These are phyloP conservation scores for Elaeagnus macrophylla DNA, from an alignment of 306 rosid genomes.

Conservation along the genomic window DNA sequence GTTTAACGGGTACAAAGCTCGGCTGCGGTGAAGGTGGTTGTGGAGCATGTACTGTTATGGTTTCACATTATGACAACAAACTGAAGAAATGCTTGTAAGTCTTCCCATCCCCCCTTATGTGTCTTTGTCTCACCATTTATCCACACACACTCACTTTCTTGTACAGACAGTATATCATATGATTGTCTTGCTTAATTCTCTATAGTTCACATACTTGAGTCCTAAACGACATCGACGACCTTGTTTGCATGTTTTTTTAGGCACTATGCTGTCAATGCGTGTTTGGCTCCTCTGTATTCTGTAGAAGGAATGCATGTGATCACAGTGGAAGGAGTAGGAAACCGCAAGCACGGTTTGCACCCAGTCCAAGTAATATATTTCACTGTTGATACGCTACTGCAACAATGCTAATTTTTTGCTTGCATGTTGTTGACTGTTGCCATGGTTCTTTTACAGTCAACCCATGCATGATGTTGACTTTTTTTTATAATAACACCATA, in stretches of 20 bases:
- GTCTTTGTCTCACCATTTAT: neutral
- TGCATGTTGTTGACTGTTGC: too few relatives aligned
- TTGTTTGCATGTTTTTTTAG: constrained; percentile 27
- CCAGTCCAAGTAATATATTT: constrained; percentile 67
- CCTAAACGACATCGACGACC: neutral
- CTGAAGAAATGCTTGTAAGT: constrained; percentile 64
- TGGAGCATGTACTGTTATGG: constrained; percentile 99
- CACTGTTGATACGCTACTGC: neutral
- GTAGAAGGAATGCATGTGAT: constrained; percentile 96
- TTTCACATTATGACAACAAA: constrained; percentile 52
- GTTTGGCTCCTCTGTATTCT: constrained; percentile 90
- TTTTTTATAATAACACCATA: neutral
- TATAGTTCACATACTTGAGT: neutral
- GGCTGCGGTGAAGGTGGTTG: constrained; percentile 99
- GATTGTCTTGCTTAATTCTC: neutral
- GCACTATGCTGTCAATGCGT: constrained; percentile 88
- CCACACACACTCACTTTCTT: neutral
- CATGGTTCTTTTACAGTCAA: neutral
- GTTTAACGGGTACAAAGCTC: constrained; percentile 89
- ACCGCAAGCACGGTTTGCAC: constrained; percentile 67
- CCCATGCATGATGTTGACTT: neutral
- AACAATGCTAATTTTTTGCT: too few relatives aligned
- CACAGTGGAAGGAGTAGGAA: constrained; percentile 90
- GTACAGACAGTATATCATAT: neutral
- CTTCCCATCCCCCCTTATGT: neutral